Percentiles rank a stretch among this genome's conserved stretches.
phyloP scores from a whole-genome alignment of 1,139 yeast genomes.

The Suhomyces terraborum region DNA sequence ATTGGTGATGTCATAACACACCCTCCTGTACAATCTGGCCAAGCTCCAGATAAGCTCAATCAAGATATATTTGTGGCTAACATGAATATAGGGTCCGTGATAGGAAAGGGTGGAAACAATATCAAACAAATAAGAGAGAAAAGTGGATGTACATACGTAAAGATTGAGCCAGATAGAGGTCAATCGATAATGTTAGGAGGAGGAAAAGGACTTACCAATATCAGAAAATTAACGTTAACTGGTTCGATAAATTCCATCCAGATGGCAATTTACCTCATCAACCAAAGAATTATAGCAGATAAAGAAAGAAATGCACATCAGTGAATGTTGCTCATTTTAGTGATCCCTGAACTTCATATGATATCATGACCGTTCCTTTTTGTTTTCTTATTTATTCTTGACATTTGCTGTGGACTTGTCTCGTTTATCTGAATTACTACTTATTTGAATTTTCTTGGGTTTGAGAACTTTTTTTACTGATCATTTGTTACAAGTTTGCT shows the following conservation, averaged over 20 bases:
- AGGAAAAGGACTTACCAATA: slow-evolving; percentile 55
- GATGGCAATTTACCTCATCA: slow-evolving; percentile 75
- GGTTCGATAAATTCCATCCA: slow-evolving; percentile 73
- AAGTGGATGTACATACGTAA: slow-evolving; percentile 73
- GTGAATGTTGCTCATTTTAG: background rate
- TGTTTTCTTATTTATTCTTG: background rate
- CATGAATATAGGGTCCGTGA: slow-evolving; percentile 77
- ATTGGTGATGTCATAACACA: slow-evolving; percentile 49
- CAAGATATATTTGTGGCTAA: slow-evolving; percentile 80
- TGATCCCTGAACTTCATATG: background rate
- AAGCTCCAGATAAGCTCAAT: slow-evolving; percentile 49
- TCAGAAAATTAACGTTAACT: slow-evolving; percentile 68
- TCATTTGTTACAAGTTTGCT: background rate
- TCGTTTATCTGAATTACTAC: background rate
- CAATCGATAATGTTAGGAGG: slow-evolving; percentile 55
- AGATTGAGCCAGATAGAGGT: slow-evolving; percentile 58
- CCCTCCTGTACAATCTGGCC: slow-evolving; percentile 41
- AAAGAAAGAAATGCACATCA: slow-evolving; percentile 45
- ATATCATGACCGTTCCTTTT: slow-evolving; percentile 3
- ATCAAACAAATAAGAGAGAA: slow-evolving; percentile 77
- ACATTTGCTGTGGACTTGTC: background rate
- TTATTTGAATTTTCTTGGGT: background rate
- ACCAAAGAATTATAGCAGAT: slow-evolving; percentile 71
- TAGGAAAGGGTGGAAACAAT: slow-evolving; percentile 85
- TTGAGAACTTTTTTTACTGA: background rate